Base-by-base conservation (phyloP, 2,329 filamentous ascomycete species). In the Exophiala sp. region DNA sequence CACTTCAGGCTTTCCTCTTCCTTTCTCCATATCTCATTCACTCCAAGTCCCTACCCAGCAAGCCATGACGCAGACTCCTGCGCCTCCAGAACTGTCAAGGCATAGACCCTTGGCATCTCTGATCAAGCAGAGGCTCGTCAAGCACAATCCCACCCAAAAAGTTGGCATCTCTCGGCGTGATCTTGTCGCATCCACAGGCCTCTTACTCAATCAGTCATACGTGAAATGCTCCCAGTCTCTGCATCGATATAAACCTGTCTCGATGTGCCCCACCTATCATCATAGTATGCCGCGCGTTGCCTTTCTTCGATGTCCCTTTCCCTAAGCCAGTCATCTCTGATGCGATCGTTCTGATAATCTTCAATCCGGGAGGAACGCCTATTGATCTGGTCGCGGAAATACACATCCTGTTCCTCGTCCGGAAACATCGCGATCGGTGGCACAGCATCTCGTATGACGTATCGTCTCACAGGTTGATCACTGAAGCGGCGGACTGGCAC, bases 261-360 rank as follows among this genome's bases (percentile, higher is more conserved):
- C 7, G 24, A 29, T 8, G 5, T 5, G 1, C 1, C 24, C 24
- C 24, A 29, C 24, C 24, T 29, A 29, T 29, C 24, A 29, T 29
- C 24, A 29, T 29, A 29, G 24, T 29, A 29, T 8, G 24, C 24
- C 5, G 24, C 24, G 2, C 7, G 24, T 29, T 2, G 5, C 3
- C 24, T 29, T 8, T 29, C 24, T 8, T 29, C 24, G 24, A 5
- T 5, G 5, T 5, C 24, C 24, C 24, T 29, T 1, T 29, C 24
- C 24, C 24, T 29, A 29, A 29, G 24, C 24, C 24, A 51, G 16
- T 51, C 48, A 29, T 51, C 48, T 24, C 32, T 43, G 32, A 51
- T 41, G 6, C 40, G 38, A 11, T 51, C 48, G 11, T 40, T 39
- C 24, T 51, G 48, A 45, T 51, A 51, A 38, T 36, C 29, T 21